Conservation (phyloP, 148 eudicot genomes). For the Silene latifolia region DNA sequence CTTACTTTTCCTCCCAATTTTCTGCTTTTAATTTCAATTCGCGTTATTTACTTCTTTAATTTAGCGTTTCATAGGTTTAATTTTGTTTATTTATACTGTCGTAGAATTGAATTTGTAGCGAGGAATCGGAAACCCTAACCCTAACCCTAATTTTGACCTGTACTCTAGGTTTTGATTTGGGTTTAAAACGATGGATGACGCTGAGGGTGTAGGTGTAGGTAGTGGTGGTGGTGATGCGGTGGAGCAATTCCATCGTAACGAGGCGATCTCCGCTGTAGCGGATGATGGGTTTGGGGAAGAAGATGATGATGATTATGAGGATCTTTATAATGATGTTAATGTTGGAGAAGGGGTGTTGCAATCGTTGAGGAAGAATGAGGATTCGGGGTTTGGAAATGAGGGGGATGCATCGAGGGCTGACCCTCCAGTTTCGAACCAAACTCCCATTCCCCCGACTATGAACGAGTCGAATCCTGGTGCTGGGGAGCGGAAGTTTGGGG, state of each 20-base stretch:
- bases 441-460: constrained; percentile 19
- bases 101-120: not conserved
- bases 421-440: constrained; percentile 16
- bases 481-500: constrained; percentile 34
- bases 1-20: not conserved
- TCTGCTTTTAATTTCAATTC: not conserved
- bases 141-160: constrained; percentile 6
- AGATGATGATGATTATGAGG: constrained; percentile 87
- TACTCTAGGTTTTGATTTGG: not conserved
- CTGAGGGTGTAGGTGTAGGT: constrained; percentile 31
- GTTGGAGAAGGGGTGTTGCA: constrained; percentile 78
- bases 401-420: constrained; percentile 30
- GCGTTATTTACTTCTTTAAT: not conserved
- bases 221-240: constrained; percentile 28
- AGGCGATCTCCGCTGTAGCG: constrained; percentile 76
- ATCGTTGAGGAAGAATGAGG: constrained; percentile 54
- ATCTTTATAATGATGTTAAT: constrained; percentile 81
- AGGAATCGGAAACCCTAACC: constrained; percentile 10
- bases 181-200: constrained; percentile 44
- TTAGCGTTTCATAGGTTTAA: not conserved
- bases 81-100: not conserved
- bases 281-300: constrained; percentile 77
- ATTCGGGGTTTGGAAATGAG: constrained; percentile 35
- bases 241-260: constrained; percentile 56
- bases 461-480: constrained; percentile 28